Percentiles rank a stretch among this genome's conserved stretches.
These are phyloP conservation scores for Clonostachys rosea DNA, from an alignment of 2,329 filamentous ascomycete genomes.

Conservation along the genomic window DNA sequence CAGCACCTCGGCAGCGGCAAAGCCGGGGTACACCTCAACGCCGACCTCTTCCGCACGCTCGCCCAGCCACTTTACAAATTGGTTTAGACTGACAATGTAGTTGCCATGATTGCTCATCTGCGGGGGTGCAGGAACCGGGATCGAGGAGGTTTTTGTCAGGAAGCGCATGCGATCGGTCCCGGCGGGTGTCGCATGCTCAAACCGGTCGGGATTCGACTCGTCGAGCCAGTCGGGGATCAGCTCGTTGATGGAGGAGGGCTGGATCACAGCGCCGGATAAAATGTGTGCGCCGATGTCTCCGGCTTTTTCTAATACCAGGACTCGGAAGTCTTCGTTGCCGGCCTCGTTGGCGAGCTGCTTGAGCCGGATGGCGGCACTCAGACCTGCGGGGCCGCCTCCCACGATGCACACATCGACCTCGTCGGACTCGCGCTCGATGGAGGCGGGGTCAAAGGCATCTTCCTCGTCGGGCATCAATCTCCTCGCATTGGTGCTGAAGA, in stretches of 20 bases:
- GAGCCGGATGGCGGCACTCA: constrained; percentile 87
- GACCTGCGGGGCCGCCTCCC: constrained; percentile 89
- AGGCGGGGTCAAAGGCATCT: constrained; percentile 60
- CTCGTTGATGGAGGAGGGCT: constrained; percentile 84
- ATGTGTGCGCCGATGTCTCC: constrained; percentile 94
- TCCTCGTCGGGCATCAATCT: constrained; percentile 23
- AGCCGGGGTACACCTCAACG: constrained; percentile 94
- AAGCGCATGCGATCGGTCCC: constrained; percentile 88
- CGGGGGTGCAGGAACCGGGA: constrained; percentile 82
- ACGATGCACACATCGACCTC: constrained; percentile 96
- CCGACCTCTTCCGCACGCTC: constrained; percentile 95
- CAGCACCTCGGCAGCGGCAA: constrained; percentile 88
- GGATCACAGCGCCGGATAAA: constrained; percentile 90
- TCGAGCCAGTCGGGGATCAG: constrained; percentile 91
- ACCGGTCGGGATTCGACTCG: constrained; percentile 82
- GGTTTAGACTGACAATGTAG: constrained; percentile 93
- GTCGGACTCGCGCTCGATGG: constrained; percentile 82
- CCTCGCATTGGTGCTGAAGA: constrained; percentile 26
- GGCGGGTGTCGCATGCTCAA: constrained; percentile 82
- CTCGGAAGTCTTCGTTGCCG: constrained; percentile 92
- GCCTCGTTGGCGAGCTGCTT: constrained; percentile 95
- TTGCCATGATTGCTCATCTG: constrained; percentile 99
- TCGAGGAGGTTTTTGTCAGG: constrained; percentile 73
- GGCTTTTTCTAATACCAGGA: constrained; percentile 90
- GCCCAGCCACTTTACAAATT: constrained; percentile 92